Percentiles rank a stretch among this genome's conserved stretches.
These are phyloP conservation scores for Cadophora sp. DNA, from an alignment of 2,329 filamentous ascomycete species.

Conservation along the genomic window DNA sequence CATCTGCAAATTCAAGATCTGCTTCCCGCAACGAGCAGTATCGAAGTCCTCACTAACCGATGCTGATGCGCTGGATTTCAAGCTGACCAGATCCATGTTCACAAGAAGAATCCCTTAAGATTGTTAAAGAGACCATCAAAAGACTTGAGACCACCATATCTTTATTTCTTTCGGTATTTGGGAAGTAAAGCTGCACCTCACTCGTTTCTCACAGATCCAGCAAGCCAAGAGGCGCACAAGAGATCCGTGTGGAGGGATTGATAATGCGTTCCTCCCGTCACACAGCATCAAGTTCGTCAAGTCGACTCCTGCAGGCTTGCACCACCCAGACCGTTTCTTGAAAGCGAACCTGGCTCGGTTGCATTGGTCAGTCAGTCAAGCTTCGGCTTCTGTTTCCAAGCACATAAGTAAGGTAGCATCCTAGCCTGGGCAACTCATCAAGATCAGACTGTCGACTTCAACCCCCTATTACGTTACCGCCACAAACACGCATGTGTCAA, in stretches of 20 bases:
- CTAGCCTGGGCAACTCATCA: slow-evolving; percentile 6
- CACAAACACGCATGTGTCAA: neutral
- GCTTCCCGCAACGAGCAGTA: neutral
- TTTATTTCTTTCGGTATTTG: neutral
- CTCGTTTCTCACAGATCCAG: slow-evolving; percentile 23
- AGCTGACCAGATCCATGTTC: neutral
- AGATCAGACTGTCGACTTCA: slow-evolving; percentile 1
- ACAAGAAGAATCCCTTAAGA: neutral
- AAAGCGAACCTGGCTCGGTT: neutral
- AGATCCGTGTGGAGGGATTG: slow-evolving; percentile 23
- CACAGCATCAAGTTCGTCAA: neutral
- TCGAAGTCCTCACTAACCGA: neutral
- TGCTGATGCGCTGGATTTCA: neutral
- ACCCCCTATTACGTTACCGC: neutral
- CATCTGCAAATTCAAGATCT: neutral
- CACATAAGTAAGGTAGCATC: slow-evolving; percentile 17
- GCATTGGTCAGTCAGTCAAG: slow-evolving; percentile 24
- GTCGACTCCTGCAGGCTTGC: slow-evolving; percentile 5
- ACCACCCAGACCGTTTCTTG: slow-evolving; percentile 10
- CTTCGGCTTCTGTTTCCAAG: slow-evolving; percentile 21
- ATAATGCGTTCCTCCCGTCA: neutral
- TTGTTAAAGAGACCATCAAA: neutral
- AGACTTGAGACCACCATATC: neutral
- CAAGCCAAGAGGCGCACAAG: slow-evolving; percentile 18
- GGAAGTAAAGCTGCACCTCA: slow-evolving; percentile 14